Evolutionary conservation across 441 rosid species (phyloP).

Genomic region (Flueggea neowawraea): DNA sequence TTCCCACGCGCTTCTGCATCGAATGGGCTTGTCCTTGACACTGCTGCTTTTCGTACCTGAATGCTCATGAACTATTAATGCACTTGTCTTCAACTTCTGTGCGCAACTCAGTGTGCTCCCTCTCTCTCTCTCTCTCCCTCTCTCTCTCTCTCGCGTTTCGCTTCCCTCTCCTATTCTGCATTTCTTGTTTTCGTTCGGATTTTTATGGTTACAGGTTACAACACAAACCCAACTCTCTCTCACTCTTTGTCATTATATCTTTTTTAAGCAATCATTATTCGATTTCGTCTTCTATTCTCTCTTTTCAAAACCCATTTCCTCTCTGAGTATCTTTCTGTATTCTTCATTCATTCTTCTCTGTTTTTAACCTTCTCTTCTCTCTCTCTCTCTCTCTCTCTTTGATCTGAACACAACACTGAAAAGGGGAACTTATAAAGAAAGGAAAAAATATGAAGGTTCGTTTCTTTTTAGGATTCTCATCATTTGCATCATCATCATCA

Average conservation of each 20-base stretch:
- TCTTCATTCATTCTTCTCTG: not conserved
- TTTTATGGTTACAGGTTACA: slow-evolving; percentile 4
- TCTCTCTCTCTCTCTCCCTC: slow-evolving; percentile 7
- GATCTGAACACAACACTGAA: slow-evolving; percentile 16
- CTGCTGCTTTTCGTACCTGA: no score
- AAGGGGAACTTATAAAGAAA: slow-evolving; percentile 8
- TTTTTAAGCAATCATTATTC: slow-evolving; percentile 28
- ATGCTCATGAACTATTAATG: no score
- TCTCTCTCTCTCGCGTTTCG: not conserved
- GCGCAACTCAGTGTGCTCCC: not conserved
- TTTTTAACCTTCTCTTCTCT: not conserved
- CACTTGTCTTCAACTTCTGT: not conserved
- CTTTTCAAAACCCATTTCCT: not conserved
- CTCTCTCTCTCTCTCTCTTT: slow-evolving; percentile 6
- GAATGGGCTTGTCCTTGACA: no score
- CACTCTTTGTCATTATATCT: slow-evolving; percentile 3
- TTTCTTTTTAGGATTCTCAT: slow-evolving; percentile 14
- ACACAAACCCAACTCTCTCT: slow-evolving; percentile 3
- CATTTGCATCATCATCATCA: not conserved
- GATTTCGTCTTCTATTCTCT: slow-evolving; percentile 18
- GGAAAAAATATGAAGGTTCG: slow-evolving; percentile 43
- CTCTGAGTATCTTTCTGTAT: not conserved
- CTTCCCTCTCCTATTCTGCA: slow-evolving; percentile 61
- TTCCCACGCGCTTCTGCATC: no score
- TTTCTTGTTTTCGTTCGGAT: slow-evolving; percentile 51